Evolutionary conservation across 2,329 filamentous ascomycete species (phyloP).

Genomic region (Claviceps africana): DNA sequence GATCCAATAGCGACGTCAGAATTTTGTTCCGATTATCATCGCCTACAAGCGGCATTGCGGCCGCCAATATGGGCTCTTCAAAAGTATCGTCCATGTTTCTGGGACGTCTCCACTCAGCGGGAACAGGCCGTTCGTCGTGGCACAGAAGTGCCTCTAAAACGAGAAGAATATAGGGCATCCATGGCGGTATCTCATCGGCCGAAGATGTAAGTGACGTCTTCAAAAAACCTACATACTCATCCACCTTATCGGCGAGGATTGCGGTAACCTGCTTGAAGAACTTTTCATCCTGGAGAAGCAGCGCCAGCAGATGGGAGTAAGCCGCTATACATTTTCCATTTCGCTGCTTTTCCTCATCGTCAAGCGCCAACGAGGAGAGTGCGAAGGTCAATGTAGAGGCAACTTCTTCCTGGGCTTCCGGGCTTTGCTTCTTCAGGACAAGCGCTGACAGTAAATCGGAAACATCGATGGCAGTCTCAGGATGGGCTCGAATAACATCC

Average conservation of each 20-base stretch:
- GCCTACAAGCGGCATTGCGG: slow-evolving; percentile 40
- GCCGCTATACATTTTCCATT: slow-evolving; percentile 56
- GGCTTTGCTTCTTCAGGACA: slow-evolving; percentile 42
- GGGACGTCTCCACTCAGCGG: slow-evolving; percentile 55
- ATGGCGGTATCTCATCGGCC: slow-evolving; percentile 69
- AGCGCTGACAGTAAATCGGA: slow-evolving; percentile 72
- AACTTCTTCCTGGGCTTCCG: slow-evolving; percentile 53
- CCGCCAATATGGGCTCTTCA: slow-evolving; percentile 45
- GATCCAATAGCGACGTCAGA: slow-evolving; percentile 63
- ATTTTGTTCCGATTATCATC: slow-evolving; percentile 54
- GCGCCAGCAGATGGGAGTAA: slow-evolving; percentile 79
- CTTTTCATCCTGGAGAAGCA: slow-evolving; percentile 67
- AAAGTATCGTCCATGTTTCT: slow-evolving; percentile 33
- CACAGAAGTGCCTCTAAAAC: slow-evolving; percentile 84
- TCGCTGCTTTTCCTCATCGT: slow-evolving; percentile 52
- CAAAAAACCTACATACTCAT: slow-evolving; percentile 65
- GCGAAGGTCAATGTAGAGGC: slow-evolving; percentile 74
- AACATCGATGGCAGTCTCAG: slow-evolving; percentile 79
- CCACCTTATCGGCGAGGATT: slow-evolving; percentile 63
- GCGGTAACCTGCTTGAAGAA: slow-evolving; percentile 70
- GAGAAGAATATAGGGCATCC: slow-evolving; percentile 81
- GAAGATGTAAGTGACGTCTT: slow-evolving; percentile 52
- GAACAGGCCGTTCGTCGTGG: slow-evolving; percentile 69
- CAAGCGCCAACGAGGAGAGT: slow-evolving; percentile 52
- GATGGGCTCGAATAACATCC: slow-evolving; percentile 77